Percentiles rank a stretch among this genome's conserved stretches.
These are phyloP conservation scores for Diphasiastrum complanatum DNA, from an alignment of 83 land plant species.

Conservation along the genomic window DNA sequence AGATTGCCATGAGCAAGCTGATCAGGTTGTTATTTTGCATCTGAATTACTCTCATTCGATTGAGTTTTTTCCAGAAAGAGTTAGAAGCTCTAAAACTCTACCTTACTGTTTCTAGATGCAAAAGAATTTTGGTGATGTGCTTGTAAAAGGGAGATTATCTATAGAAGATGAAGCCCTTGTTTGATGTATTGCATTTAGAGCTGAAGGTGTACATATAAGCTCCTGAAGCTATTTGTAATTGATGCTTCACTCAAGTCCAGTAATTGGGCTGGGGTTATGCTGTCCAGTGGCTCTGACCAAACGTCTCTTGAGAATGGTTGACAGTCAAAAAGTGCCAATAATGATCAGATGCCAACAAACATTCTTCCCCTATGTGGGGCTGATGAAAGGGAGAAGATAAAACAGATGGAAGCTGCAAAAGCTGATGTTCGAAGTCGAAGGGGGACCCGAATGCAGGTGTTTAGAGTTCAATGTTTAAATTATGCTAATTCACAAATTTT, in stretches of 20 bases:
- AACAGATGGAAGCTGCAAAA: not conserved
- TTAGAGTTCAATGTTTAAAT: not conserved
- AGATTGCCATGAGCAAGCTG: not conserved
- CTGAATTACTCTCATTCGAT: not conserved
- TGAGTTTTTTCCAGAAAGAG: not conserved
- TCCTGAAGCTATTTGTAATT: too few species aligned
- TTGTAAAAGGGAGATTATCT: too few species aligned
- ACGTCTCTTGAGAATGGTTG: too few species aligned
- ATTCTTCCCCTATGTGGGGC: constrained; percentile 2
- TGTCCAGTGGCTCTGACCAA: too few species aligned
- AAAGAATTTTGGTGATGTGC: too few species aligned
- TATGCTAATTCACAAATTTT: too few species aligned
- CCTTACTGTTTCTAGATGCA: too few species aligned
- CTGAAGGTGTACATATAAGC: too few species aligned
- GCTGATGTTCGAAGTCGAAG: constrained; percentile 1
- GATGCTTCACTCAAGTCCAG: too few species aligned
- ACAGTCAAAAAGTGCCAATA: not conserved
- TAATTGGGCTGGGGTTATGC: too few species aligned
- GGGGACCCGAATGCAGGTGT: constrained; percentile 5
- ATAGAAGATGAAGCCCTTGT: too few species aligned
- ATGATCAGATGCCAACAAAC: not conserved
- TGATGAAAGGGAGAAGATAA: not conserved
- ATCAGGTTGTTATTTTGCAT: not conserved
- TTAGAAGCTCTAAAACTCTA: not conserved
- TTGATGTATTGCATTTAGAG: too few species aligned